Conservation (phyloP, 108 stramenopile genomes). For the Epithemia pelagica region DNA sequence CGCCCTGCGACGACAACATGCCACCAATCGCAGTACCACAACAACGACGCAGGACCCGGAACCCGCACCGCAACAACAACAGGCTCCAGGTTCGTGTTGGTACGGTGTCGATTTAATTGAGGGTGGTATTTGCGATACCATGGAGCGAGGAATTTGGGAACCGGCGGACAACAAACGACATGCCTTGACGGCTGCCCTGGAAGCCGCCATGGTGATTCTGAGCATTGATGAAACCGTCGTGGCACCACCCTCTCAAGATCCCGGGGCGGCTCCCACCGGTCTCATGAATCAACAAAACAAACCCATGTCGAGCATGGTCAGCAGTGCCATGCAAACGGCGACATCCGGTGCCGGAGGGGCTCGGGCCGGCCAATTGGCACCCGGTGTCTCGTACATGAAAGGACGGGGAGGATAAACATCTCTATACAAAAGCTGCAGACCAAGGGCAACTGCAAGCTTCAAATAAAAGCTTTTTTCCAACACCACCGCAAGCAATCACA, state of each 20-base stretch:
- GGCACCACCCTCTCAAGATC: constrained; percentile 90
- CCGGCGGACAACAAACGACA: constrained; percentile 95
- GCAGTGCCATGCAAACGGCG: constrained; percentile 80
- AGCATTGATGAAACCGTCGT: constrained; percentile 98
- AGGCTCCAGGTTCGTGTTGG: constrained; percentile 73
- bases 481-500: no score
- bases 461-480: no score
- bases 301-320: constrained; percentile 75
- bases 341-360: constrained; percentile 69
- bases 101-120: constrained; percentile 94
- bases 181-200: constrained; percentile 86
- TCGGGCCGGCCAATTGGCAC: constrained; percentile 69
- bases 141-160: constrained; percentile 95
- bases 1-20: constrained; percentile 88
- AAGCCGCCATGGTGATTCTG: constrained; percentile 97
- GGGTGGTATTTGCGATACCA: constrained; percentile 94
- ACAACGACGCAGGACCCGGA: neutral
- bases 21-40: constrained; percentile 28
- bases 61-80: no score
- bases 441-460: no score
- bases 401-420: constrained; percentile 61
- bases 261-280: constrained; percentile 60
- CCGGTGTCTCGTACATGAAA: constrained; percentile 83
- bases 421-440: no score
- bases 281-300: constrained; percentile 54